Conservation (phyloP, 75 land plant genomes). For the Isoetes taiwanensis region DNA sequence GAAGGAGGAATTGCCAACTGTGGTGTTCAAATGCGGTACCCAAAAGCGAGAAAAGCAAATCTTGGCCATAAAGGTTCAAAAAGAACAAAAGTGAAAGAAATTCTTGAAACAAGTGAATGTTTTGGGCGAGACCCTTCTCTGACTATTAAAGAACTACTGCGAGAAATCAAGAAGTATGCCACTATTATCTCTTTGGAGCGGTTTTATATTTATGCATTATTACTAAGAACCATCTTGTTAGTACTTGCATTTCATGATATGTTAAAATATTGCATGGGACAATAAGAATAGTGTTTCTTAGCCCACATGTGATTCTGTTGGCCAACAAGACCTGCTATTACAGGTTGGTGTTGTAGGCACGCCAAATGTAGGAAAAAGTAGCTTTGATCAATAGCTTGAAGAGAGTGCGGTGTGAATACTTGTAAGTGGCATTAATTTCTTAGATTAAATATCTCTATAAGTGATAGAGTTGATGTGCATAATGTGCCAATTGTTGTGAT, state of each 20-base stretch:
- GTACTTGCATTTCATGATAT: background rate
- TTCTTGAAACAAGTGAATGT: constrained; percentile 71
- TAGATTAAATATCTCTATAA: no score
- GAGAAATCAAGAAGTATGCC: constrained; percentile 69
- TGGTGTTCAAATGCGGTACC: constrained; percentile 88
- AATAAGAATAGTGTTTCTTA: no score
- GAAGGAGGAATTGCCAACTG: constrained; percentile 81
- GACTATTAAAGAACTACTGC: constrained; percentile 83
- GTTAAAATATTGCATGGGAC: no score
- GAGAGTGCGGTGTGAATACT: no score
- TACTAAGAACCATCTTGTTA: no score
- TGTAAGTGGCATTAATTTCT: no score
- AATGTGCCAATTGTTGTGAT: no score
- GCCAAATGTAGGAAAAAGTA: constrained; percentile 99
- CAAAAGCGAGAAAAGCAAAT: constrained; percentile 76
- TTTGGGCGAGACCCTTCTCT: constrained; percentile 85
- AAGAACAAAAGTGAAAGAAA: constrained; percentile 28
- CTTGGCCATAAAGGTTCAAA: constrained; percentile 57
- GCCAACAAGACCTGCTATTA: no score
- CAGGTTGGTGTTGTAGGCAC: constrained; percentile 93
- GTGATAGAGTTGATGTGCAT: no score
- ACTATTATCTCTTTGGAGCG: no score
- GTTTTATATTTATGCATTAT: no score
- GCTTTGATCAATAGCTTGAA: constrained; percentile 73
- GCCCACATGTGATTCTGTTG: no score